phyloP scores from a whole-genome alignment of 1,284 basidiomycete genomes.

The Cryptococcus floricola region DNA sequence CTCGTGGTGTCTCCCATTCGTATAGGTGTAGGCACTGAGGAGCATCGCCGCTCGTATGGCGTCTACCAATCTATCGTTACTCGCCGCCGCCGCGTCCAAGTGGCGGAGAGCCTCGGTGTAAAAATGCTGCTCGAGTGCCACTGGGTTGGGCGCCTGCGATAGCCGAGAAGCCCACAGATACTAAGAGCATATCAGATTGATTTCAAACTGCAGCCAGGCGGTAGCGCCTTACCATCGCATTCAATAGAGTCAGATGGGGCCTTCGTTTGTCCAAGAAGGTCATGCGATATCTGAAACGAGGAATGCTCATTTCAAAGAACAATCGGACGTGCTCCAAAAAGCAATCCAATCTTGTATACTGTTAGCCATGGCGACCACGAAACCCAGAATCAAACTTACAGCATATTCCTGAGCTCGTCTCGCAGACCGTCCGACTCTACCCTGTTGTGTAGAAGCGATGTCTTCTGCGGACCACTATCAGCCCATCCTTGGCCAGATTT shows the following conservation, averaged over 20 bases:
- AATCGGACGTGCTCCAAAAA: constrained; percentile 38
- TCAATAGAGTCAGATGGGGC: constrained; percentile 38
- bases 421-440: constrained; percentile 35
- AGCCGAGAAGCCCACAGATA: constrained; percentile 46
- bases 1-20: constrained; percentile 41
- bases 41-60: constrained; percentile 39
- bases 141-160: constrained; percentile 29
- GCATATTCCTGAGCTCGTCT: constrained; percentile 27
- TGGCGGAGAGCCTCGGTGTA: constrained; percentile 33
- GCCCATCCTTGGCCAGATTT: constrained; percentile 3
- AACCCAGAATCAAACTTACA: constrained; percentile 16
- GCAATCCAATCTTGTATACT: constrained; percentile 25
- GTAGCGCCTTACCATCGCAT: constrained; percentile 34
- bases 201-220: not conserved
- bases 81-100: constrained; percentile 33
- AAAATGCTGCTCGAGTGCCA: constrained; percentile 34
- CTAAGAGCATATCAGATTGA: constrained; percentile 12
- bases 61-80: constrained; percentile 41
- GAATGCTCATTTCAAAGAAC: constrained; percentile 45
- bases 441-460: not conserved
- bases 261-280: constrained; percentile 36
- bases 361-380: not conserved
- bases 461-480: not conserved
- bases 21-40: constrained; percentile 36
- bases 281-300: constrained; percentile 41